Evolutionary conservation across 805 yeast species (phyloP).

Genomic region (Lipomyces starkeyi): DNA sequence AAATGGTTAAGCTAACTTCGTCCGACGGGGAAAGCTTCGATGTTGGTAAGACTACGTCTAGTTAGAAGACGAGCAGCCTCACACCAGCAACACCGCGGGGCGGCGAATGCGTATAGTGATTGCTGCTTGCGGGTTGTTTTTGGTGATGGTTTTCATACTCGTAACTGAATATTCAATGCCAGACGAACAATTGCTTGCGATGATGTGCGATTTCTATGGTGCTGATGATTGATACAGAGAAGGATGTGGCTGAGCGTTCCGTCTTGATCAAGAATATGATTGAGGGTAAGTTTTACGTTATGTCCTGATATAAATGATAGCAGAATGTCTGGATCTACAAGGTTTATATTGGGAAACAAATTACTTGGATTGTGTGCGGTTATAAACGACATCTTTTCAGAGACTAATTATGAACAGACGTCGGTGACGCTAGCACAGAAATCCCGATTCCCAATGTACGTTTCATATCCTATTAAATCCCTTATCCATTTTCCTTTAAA

Average conservation of each 20-base stretch:
- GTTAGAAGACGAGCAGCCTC: neutral
- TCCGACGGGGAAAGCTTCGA: conserved; percentile 81
- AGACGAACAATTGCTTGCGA: neutral
- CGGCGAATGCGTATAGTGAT: neutral
- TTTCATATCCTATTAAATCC: neutral
- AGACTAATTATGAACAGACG: conserved; percentile 40
- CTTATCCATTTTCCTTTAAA: neutral
- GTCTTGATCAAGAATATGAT: conserved; percentile 84
- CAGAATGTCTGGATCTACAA: neutral
- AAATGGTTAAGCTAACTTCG: conserved; percentile 58
- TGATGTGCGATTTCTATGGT: neutral
- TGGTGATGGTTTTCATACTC: neutral
- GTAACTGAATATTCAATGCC: neutral
- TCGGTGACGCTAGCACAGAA: conserved; percentile 65
- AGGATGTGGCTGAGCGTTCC: conserved; percentile 85
- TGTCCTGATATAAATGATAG: neutral
- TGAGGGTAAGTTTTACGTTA: conserved; percentile 59
- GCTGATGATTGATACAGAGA: conserved; percentile 41
- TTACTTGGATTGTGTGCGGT: neutral
- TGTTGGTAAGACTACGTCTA: conserved; percentile 56
- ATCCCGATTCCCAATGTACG: conserved; percentile 92
- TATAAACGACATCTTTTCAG: neutral
- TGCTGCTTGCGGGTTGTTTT: neutral
- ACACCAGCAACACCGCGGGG: neutral
- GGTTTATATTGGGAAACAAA: neutral